phyloP scores from a whole-genome alignment of 208 protist genomes.

The Trypanosoma caninum region DNA sequence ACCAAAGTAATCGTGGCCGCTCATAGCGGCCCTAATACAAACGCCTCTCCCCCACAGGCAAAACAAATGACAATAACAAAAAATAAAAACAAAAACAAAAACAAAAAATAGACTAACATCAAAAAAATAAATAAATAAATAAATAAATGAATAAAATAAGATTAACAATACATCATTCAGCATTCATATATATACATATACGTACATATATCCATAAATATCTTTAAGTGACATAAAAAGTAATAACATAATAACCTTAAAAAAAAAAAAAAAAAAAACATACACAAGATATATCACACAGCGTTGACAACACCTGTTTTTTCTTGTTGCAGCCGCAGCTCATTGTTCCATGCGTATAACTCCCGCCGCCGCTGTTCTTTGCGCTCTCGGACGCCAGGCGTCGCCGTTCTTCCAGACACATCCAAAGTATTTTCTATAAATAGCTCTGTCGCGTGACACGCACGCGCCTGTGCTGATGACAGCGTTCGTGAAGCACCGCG shows the following conservation, averaged over 20 bases:
- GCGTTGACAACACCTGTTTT: background rate
- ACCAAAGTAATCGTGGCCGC: conserved; percentile 51
- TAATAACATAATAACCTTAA: background rate
- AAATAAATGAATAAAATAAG: background rate
- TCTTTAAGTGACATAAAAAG: background rate
- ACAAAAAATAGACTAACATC: background rate
- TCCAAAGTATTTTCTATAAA: too few species aligned
- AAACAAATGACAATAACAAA: background rate
- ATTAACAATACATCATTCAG: background rate
- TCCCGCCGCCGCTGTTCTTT: conserved; percentile 56
- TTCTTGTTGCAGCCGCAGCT: conserved; percentile 36
- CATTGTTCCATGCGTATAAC: conserved; percentile 80
- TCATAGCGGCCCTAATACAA: too few species aligned
- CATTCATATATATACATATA: background rate
- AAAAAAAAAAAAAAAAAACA: background rate
- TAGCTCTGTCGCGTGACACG: too few species aligned
- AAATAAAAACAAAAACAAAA: background rate
- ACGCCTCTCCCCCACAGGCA: background rate
- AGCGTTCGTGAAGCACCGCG: background rate
- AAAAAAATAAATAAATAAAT: background rate
- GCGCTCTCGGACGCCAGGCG: too few species aligned
- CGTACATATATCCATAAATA: background rate
- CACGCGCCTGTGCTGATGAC: background rate
- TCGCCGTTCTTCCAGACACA: too few species aligned
- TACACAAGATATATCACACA: background rate